Conservation (phyloP, 2,329 filamentous ascomycete species). For the Verticillium zaregamsianum region DNA sequence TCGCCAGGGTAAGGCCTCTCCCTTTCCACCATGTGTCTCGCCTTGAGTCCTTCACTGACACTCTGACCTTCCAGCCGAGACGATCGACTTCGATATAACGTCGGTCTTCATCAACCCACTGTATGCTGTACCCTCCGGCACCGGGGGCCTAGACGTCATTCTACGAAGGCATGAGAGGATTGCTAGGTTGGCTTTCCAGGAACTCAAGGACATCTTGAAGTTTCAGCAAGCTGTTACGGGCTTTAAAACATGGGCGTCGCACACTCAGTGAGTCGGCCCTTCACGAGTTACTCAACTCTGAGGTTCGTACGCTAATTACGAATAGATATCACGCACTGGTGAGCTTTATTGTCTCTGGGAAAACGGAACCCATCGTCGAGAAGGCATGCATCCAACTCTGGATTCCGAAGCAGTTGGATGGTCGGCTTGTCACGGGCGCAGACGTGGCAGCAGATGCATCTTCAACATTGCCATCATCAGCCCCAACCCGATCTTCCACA, state of each 20-base stretch:
- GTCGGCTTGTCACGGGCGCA: conserved; percentile 19
- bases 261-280: conserved; percentile 16
- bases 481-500: not conserved
- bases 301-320: not conserved
- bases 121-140: conserved; percentile 17
- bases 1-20: conserved; percentile 7
- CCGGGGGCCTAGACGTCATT: conserved; percentile 21
- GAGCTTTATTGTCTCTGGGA: conserved; percentile 22
- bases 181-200: conserved; percentile 21
- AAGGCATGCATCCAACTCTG: conserved; percentile 26
- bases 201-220: conserved; percentile 19
- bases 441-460: conserved; percentile 1
- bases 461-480: not conserved
- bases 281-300: not conserved
- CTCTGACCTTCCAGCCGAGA: conserved; percentile 3
- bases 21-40: too few relatives aligned
- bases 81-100: conserved; percentile 27
- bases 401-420: conserved; percentile 22
- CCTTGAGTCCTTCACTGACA: not conserved
- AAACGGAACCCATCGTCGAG: conserved; percentile 16
- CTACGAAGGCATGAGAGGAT: conserved; percentile 24
- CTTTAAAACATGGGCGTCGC: conserved; percentile 23
- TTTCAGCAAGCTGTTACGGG: conserved; percentile 29
- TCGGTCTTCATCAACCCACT: conserved; percentile 19
- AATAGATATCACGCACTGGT: conserved; percentile 16